Base-by-base conservation (phyloP, 2,329 filamentous ascomycete species). In the Shiraia bambusicola region DNA sequence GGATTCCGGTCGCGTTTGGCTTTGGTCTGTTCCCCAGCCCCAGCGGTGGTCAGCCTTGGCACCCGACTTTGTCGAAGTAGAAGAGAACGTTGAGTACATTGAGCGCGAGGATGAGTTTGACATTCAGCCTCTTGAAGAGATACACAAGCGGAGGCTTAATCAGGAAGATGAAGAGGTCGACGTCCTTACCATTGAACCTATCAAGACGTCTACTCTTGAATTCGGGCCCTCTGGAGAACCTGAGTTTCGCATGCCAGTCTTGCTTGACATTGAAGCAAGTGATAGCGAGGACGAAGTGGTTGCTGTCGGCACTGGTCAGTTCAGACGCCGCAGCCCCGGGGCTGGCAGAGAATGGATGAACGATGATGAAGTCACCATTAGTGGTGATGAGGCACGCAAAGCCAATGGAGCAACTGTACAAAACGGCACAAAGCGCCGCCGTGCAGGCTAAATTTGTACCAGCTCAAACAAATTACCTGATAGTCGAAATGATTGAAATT, bases 71-170 rank as follows among this genome's bases (percentile, higher is more conserved):
- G 87, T 85, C 28, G 93, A 98, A 69, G 90, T 98, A 11, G 93
- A 98, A 70, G 93, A 98, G 70, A 98, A 98, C 57, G 90, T 95
- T 15, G 89, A 97, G 66, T 98, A 98, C 65, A 82, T 94, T 29
- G 93, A 98, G 69, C 81, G 82, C 41, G 93, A 98, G 70, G 93
- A 98, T 65, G 93, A 98, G 65, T 98, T 98, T 58, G 94, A 98
- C 67, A 94, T 97, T 42, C 93, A 97, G 64, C 90, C 90, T 0
- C 86, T 92, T 43, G 92, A 96, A 64, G 92, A 97, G 67, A 84
- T 97, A 41, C 89, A 94, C 64, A 92, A 95, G 67, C 82, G 92
- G 22, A 82, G 91, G 30, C 77, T 97, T 2, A 91, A 97, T 64
- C 79, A 86, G 10, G 93, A 98, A 70, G 93, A 97, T 58, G 93